Conservation (phyloP, 768 basidiomycete species). For the Podaxis carcinomalis region DNA sequence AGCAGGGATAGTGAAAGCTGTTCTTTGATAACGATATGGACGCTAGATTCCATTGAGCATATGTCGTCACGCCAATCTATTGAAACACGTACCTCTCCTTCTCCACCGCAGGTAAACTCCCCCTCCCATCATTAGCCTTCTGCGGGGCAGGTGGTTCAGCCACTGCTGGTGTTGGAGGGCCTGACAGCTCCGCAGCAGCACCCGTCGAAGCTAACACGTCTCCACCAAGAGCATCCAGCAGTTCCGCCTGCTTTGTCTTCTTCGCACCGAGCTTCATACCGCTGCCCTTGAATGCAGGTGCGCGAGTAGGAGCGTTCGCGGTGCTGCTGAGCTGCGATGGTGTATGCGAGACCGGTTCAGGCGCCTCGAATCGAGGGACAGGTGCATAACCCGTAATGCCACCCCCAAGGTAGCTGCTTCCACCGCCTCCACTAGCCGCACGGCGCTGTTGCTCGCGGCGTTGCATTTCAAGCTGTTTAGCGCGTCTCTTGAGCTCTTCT, state of each 20-base stretch:
- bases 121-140: constrained; percentile 41
- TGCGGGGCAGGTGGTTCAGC: constrained; percentile 42
- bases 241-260: constrained; percentile 84
- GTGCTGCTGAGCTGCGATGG: constrained; percentile 37
- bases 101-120: constrained; percentile 70
- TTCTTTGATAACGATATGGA: constrained; percentile 86
- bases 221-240: constrained; percentile 84
- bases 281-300: constrained; percentile 85
- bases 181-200: constrained; percentile 36
- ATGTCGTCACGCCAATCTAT: not conserved
- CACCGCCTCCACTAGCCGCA: constrained; percentile 43
- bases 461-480: constrained; percentile 98
- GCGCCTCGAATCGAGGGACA: constrained; percentile 67
- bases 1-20: constrained; percentile 74
- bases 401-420: constrained; percentile 61
- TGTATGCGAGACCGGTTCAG: constrained; percentile 40
- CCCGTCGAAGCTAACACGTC: constrained; percentile 55
- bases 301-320: constrained; percentile 44
- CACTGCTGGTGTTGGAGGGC: constrained; percentile 42
- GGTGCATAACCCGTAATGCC: constrained; percentile 68
- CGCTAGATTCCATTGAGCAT: constrained; percentile 37
- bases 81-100: constrained; percentile 58
- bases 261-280: constrained; percentile 98
- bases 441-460: constrained; percentile 90
- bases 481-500: constrained; percentile 96